Percentiles rank a stretch among this genome's conserved stretches.
Evolutionary conservation across 371 early-diverging fungal species (phyloP).

Genomic region (Haplosporangium sp.): DNA sequence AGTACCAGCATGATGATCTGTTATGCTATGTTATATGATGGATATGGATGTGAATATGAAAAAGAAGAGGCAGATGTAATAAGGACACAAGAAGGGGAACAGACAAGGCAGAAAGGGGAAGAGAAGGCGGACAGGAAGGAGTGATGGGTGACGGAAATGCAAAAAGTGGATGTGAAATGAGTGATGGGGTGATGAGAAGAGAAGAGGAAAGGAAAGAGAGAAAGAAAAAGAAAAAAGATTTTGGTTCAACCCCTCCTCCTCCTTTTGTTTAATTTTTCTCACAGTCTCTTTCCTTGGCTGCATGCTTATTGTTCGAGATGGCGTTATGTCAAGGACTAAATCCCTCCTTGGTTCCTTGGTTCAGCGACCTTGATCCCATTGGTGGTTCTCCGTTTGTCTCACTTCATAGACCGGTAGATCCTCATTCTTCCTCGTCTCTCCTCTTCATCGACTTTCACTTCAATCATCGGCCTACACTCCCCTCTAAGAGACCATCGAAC

Average conservation of each 20-base stretch:
- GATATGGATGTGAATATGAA: constrained; percentile 1
- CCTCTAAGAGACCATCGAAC: no score
- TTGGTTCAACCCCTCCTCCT: background rate
- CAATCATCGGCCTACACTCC: no score
- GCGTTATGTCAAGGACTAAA: no score
- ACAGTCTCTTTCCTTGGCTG: background rate
- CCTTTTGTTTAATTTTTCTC: constrained; percentile 1
- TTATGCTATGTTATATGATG: constrained; percentile 9
- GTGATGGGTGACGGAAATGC: background rate
- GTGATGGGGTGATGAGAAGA: constrained; percentile 3
- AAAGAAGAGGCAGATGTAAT: background rate
- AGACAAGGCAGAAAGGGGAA: background rate
- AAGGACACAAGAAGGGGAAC: background rate
- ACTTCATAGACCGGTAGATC: no score
- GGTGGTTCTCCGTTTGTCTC: no score
- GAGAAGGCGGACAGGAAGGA: background rate
- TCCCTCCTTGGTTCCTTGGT: no score
- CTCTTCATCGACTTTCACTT: no score
- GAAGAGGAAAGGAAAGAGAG: constrained; percentile 1
- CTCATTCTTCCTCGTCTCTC: no score
- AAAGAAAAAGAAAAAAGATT: background rate
- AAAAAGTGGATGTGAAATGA: background rate
- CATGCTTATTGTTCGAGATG: no score
- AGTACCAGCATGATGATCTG: constrained; percentile 74
- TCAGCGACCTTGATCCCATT: no score